These are phyloP conservation scores for Cyphellophora attinorum DNA, from an alignment of 2,329 filamentous ascomycete species.

Conservation along the genomic window DNA sequence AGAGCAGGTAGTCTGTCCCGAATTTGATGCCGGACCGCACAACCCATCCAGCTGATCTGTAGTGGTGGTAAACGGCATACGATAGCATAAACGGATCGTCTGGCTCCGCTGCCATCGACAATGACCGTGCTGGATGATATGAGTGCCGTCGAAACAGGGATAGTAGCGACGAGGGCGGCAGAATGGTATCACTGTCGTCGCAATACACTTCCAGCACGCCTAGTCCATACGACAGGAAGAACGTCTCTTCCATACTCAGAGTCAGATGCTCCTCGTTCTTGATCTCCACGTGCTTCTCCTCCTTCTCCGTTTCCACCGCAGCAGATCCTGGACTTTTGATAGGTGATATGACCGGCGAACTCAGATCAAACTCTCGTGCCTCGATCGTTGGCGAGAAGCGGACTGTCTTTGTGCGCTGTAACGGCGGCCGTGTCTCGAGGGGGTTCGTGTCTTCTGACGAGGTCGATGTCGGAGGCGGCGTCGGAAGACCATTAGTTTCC, in stretches of 20 bases:
- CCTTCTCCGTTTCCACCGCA: slow-evolving; percentile 4
- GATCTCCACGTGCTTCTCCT: slow-evolving; percentile 18
- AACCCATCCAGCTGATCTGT: slow-evolving; percentile 90
- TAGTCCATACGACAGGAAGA: slow-evolving; percentile 77
- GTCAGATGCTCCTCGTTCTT: slow-evolving; percentile 77
- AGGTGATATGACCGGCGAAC: slow-evolving; percentile 18
- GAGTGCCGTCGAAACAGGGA: slow-evolving; percentile 59
- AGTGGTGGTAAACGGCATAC: slow-evolving; percentile 91
- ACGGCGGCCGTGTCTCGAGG: slow-evolving; percentile 9
- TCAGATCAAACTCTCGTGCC: slow-evolving; percentile 47
- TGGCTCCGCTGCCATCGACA: slow-evolving; percentile 43
- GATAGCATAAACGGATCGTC: slow-evolving; percentile 79
- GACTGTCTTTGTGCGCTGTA: slow-evolving; percentile 48
- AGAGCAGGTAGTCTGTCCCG: slow-evolving; percentile 87
- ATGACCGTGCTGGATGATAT: slow-evolving; percentile 51
- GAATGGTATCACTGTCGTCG: slow-evolving; percentile 25
- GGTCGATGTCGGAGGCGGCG: slow-evolving; percentile 18
- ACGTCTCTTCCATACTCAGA: slow-evolving; percentile 78
- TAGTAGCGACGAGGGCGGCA: slow-evolving; percentile 52
- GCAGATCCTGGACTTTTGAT: slow-evolving; percentile 16
- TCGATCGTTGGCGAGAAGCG: slow-evolving; percentile 61
- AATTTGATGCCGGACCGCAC: slow-evolving; percentile 90
- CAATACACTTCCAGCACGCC: slow-evolving; percentile 57
- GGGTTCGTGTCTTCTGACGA: slow-evolving; percentile 12
- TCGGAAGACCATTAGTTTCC: slow-evolving; percentile 17